Base-by-base conservation (phyloP, 495 filamentous ascomycete genomes). In the Talaromyces nanjingensis region DNA sequence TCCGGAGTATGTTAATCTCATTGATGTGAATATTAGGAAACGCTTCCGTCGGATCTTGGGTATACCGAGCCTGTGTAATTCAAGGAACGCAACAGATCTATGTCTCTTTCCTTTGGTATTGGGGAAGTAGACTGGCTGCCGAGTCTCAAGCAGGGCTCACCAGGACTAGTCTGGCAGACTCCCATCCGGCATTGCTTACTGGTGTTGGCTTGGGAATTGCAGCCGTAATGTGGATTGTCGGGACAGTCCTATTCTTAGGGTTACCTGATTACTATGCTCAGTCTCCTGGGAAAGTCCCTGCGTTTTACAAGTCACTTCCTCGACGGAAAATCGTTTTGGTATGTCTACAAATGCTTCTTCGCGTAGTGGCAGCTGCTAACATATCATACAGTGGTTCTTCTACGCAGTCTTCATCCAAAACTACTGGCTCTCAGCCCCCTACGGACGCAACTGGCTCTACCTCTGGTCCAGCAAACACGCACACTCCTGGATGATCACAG, bases 1-100 rank as follows among this genome's bases (percentile, higher is more conserved):
- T 6, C 20, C 24, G 18, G 5, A 22, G 31, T 45, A 57, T 61
- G 55, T 55, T 64, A 49, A 49, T 34, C 33, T 54, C 24, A 39
- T 39, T 39, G 34, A 14, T 11, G 34, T 39, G 12, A 11, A 39
- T 33, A 63, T 14, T 24, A 74, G 81, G 81, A 45, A 82, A 83
- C 62, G 76, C 84, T 5, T 84, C 87, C 6, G 77, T 84, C 29
- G 85, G 79, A 59, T 79, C 82, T 54, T 89, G 87, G 87, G 83
- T 83, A 66, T 85, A 83, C 67, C 84, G 87, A 29, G 87, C 87
- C 52, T 82, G 84, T 70, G 67, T 82, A 42, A 83, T 89, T 63
- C 83, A 87, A 70, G 87, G 87, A 16, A 81, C 84, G 20, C 83
- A 86, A 63, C 86, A 88, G 64, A 73, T 88, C 53, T 89, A n/a